Evolutionary conservation across 176 grass and related monocot species (phyloP).

Genomic region (Saccharum officinarum): DNA sequence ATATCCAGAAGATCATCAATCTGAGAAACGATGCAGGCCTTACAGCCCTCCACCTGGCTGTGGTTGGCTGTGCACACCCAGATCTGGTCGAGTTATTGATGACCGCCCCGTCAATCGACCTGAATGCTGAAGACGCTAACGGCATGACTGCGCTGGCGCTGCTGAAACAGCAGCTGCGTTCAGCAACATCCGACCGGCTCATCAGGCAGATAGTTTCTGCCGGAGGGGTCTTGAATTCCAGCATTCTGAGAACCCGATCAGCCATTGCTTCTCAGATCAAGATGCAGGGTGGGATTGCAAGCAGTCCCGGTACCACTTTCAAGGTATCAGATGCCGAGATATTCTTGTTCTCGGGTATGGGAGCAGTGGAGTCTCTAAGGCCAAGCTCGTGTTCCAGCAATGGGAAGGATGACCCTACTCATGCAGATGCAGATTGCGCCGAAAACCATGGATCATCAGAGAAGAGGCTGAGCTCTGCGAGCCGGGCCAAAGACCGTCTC

Average conservation of each 20-base stretch:
- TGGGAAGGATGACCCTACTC: conserved; percentile 60
- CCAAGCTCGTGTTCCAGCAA: conserved; percentile 76
- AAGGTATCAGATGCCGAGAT: conserved; percentile 89
- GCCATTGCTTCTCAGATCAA: conserved; percentile 68
- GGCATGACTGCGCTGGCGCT: conserved; percentile 77
- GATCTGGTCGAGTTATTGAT: conserved; percentile 77
- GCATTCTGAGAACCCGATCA: conserved; percentile 50
- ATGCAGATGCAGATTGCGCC: conserved; percentile 8
- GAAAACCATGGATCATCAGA: conserved; percentile 50
- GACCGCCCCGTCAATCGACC: conserved; percentile 59
- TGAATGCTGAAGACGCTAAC: conserved; percentile 63
- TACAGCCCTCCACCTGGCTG: conserved; percentile 85
- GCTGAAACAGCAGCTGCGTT: conserved; percentile 73
- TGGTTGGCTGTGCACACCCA: conserved; percentile 63
- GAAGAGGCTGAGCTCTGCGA: conserved; percentile 67
- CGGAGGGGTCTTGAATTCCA: conserved; percentile 76
- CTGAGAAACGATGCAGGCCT: conserved; percentile 67
- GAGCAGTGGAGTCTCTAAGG: conserved; percentile 33
- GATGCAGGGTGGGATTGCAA: conserved; percentile 62
- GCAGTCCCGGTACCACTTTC: conserved; percentile 78
- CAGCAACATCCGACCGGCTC: conserved; percentile 65
- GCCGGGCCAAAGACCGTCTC: conserved; percentile 68
- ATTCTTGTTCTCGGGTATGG: conserved; percentile 67
- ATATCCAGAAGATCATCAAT: conserved; percentile 71
- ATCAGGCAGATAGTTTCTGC: conserved; percentile 81